These are phyloP conservation scores for Penicillium paneum DNA, from an alignment of 2,329 filamentous ascomycete genomes.

Conservation along the genomic window DNA sequence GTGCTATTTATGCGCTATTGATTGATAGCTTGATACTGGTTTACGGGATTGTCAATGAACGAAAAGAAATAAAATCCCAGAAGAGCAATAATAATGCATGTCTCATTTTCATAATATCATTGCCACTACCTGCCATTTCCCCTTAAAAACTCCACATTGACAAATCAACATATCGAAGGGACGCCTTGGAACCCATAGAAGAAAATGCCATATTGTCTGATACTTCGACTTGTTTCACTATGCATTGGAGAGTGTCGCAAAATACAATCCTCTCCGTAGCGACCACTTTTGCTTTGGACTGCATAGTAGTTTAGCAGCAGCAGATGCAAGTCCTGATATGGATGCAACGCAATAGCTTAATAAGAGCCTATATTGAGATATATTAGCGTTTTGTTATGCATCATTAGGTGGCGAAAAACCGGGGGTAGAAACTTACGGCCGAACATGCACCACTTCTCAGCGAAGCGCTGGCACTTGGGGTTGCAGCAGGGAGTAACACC, in stretches of 20 bases:
- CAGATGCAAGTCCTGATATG: not conserved
- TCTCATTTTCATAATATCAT: constrained; percentile 13
- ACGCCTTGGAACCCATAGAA: constrained; percentile 1
- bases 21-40: not conserved
- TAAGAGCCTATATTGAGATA: constrained; percentile 1
- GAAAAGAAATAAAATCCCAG: not conserved
- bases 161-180: constrained; percentile 1
- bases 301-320: not conserved
- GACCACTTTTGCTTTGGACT: not conserved
- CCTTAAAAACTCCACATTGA: constrained; percentile 8
- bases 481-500: constrained; percentile 90
- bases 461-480: constrained; percentile 73
- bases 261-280: not conserved
- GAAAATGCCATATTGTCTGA: constrained; percentile 1
- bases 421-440: constrained; percentile 58
- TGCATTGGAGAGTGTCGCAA: not conserved
- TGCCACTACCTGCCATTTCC: constrained; percentile 7
- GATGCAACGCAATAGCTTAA: not conserved
- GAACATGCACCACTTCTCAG: constrained; percentile 90
- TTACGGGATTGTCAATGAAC: not conserved
- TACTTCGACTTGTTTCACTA: not conserved
- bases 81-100: constrained; percentile 9
- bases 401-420: not conserved
- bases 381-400: not conserved
- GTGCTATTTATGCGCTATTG: not conserved